These are phyloP conservation scores for Neurospora tetrasperma DNA, from an alignment of 495 filamentous ascomycete genomes.

Conservation along the genomic window DNA sequence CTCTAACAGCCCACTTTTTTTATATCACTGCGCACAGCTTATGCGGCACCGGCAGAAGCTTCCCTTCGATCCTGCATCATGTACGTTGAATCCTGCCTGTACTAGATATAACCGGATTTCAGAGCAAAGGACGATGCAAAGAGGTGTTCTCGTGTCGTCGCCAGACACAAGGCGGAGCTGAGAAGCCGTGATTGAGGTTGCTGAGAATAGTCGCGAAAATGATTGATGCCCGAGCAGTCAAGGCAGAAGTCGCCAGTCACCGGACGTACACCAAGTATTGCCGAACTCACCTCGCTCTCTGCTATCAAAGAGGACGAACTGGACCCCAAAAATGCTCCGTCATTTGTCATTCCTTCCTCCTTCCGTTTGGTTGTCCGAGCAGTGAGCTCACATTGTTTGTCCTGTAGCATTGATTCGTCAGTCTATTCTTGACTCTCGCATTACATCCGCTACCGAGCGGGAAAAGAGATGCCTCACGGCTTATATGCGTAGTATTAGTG, in stretches of 20 bases:
- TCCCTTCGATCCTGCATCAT: not conserved
- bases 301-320: not conserved
- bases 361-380: not conserved
- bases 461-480: constrained; percentile 4
- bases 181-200: constrained; percentile 10
- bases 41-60: not conserved
- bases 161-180: constrained; percentile 8
- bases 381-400: not conserved
- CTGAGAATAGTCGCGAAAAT: constrained; percentile 3
- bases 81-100: not conserved
- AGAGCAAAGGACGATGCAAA: not conserved
- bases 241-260: not conserved
- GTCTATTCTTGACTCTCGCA: not conserved
- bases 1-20: not conserved
- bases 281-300: not conserved
- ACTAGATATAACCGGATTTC: not conserved
- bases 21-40: not conserved
- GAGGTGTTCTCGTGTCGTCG: not conserved
- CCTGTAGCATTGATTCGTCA: not conserved
- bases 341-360: not conserved
- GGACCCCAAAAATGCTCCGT: not conserved
- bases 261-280: not conserved
- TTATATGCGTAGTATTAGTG: not conserved
- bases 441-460: constrained; percentile 2
- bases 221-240: not conserved